phyloP scores from a whole-genome alignment of 2,329 filamentous ascomycete species.

The Neofusicoccum kwambonambiense region DNA sequence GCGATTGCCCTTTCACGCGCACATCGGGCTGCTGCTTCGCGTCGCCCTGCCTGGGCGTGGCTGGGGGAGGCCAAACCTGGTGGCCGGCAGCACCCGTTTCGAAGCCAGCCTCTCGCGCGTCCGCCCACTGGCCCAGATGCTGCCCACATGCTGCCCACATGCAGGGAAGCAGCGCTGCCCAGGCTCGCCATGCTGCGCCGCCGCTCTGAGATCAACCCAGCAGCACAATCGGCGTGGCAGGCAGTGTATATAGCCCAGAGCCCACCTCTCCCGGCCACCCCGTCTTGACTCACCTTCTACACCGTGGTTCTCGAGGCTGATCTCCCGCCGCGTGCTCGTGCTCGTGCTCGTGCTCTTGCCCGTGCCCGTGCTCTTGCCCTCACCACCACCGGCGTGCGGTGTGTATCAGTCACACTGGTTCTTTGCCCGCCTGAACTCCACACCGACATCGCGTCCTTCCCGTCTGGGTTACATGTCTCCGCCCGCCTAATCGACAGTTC shows the following conservation, averaged over 20 bases:
- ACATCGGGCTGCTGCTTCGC: background rate
- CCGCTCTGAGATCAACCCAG: background rate
- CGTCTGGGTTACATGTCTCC: background rate
- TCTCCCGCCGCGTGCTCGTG: background rate
- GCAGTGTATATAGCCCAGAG: slow-evolving; percentile 10
- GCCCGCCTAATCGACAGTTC: background rate
- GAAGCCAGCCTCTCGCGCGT: background rate
- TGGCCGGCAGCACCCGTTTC: background rate
- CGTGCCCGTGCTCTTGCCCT: background rate
- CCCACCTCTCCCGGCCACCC: slow-evolving; percentile 6
- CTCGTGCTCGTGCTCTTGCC: too few relatives aligned
- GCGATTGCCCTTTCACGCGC: background rate
- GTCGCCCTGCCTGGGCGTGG: slow-evolving; percentile 1
- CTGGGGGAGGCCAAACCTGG: background rate
- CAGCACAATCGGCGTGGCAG: slow-evolving; percentile 5
- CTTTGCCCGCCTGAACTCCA: background rate
- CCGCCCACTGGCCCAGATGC: background rate
- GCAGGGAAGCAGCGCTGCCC: background rate
- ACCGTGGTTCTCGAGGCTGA: background rate
- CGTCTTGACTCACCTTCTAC: background rate
- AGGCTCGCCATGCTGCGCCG: background rate
- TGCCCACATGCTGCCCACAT: background rate
- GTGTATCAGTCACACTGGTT: background rate
- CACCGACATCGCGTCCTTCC: too few relatives aligned
- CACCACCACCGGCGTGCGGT: background rate